A percentile compares a stretch with the other conserved stretches of the same genome.
phyloP scores from a whole-genome alignment of 805 yeast genomes.

The Schwanniomyces polymorphus region DNA sequence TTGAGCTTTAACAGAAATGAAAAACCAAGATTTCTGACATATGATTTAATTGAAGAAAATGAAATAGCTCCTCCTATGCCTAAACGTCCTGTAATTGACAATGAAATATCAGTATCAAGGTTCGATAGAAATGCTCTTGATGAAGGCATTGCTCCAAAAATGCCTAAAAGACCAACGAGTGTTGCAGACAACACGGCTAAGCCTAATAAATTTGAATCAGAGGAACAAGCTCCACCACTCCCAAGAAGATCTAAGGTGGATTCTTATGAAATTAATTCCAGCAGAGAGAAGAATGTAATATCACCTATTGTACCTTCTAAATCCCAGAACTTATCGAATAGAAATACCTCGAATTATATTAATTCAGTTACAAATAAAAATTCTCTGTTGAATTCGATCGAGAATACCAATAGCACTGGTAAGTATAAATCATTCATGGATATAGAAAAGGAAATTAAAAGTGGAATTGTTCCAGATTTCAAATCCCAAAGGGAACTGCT shows the following conservation, averaged over 20 bases:
- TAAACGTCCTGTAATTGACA: constrained; percentile 2
- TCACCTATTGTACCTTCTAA: background rate
- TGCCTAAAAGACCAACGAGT: constrained; percentile 8
- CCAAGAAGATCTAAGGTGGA: background rate
- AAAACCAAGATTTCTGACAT: background rate
- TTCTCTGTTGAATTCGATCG: background rate
- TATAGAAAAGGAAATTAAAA: constrained; percentile 17
- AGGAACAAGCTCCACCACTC: background rate
- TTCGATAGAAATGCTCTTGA: constrained; percentile 2
- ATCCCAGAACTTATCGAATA: background rate
- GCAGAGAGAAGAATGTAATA: background rate
- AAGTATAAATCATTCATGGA: constrained; percentile 18
- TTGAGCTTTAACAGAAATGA: constrained; percentile 16
- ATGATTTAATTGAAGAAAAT: background rate
- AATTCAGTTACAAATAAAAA: background rate
- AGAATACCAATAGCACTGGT: background rate
- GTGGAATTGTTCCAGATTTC: background rate
- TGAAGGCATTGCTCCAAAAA: constrained; percentile 4
- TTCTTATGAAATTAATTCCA: no score
- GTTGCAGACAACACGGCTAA: background rate
- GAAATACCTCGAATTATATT: background rate
- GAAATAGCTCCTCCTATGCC: background rate
- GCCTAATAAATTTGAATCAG: background rate
- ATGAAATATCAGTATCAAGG: constrained; percentile 15
- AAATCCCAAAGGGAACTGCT: background rate